Base-by-base conservation (phyloP, 2,329 filamentous ascomycete species). In the Cytospora chrysosperma region DNA sequence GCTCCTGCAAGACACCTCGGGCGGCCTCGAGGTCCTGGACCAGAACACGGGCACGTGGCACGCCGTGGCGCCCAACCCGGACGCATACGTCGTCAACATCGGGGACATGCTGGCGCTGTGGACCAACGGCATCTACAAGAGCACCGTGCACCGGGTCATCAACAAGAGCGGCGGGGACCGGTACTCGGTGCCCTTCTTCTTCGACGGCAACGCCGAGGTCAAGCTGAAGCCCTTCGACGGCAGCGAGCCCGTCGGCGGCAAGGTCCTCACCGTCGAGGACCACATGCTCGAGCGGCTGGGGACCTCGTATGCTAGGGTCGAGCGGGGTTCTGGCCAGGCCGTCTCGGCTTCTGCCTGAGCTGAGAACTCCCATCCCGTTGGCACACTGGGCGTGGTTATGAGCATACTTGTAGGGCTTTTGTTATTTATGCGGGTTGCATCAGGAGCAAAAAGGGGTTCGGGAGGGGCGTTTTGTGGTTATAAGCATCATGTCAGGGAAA, bases 181-280 rank as follows among this genome's bases (percentile, higher is more conserved):
- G 43, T 86, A 85, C 69, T 83, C 80, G 8, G 75, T 86, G n/a
- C 82, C 83, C 0, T 80, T 85, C 58, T 86, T 85, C 71, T 80
- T 84, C 61, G 80, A 81, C 61, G 82, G 82, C 5, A 83, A 84
- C 71, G 73, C 81, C 7, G 80, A 83, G 57, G 69, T 71, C 13
- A 67, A 69, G 65, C 68, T 76, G 47, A 55, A 65, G 3, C 74
- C 75, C 1, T 68, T 75, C 19, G 74, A 75, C 15, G 72, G 71
- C 17, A 72, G 71, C 56, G 65, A 64, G 59, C 70, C 69, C 7
- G 56, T 63, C 17, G 69, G 65, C 10, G 69, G 69, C 1, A 65
- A 58, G 49, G 66, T 68, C 13, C 32, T 72, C 24, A 76, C 73
- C 8, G 70, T 70, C 0, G 73, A 73, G 61, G 70, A 73, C 59